Evolutionary conservation across 2,329 filamentous ascomycete genomes (phyloP), one percentile per base, ranked within the genome.

Genomic region (Aspergillus carbonarius): DNA sequence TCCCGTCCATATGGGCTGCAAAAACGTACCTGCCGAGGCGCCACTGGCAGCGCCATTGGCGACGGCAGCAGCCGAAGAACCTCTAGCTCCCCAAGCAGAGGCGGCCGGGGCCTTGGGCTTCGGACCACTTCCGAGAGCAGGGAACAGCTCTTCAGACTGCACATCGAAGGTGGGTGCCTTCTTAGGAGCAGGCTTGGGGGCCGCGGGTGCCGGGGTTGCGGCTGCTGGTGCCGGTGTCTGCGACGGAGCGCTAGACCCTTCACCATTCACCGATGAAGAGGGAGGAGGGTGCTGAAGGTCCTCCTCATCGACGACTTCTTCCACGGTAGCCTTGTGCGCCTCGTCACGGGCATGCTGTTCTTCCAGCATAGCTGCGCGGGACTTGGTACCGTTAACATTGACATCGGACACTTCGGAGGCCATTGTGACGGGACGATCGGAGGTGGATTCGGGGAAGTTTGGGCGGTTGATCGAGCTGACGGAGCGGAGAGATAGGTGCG

Each of bases 111-210:
- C 76, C 63, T 79, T 77, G 34, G 86, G 80, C 76, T 92, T 93
- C 54, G 86, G 81, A 6, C 77, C 84, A 62, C 85, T 83, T 55
- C 93, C 93, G 48, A 99, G 85, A 67, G 93, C 88, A n/a, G 95
- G 95, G 83, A 99, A 99, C 60, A 91, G 81, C 76, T 98, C 93
- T 72, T 96, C 90, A 17, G 91, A 96, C 70, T 91, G 85, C 18
- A 91, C 93, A 75, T 98, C 91, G 61, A 97, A 79, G 54, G 82
- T 72, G 1, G 79, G 73, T 34, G 81, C 75, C 60, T 72, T 75
- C 60, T 71, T 71, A 9, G 70, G 61, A 32, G 72, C 70, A 25
- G 72, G 60, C 57, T 84, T 80, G 35, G 81, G 60, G 30, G 55
- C 61, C 4, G 77, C 64, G 74, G 74, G 54, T 54, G 79, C 72